Evolutionary conservation across 805 yeast species (phyloP), one percentile per base, ranked within the genome.

Genomic region (Candida tallmaniae): DNA sequence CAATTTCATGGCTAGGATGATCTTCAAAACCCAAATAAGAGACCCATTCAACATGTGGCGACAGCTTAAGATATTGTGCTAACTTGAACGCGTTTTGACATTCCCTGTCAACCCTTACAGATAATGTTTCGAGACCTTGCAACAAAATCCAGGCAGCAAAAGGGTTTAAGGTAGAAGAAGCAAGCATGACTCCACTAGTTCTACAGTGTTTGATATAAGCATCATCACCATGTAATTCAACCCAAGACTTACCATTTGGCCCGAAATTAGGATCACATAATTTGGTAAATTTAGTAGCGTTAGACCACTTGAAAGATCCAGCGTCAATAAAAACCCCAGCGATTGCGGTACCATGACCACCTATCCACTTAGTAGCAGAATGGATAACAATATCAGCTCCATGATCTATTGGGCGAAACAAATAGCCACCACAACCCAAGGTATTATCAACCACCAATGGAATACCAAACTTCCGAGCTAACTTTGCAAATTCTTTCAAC

Each of bases 211-310:
- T 80, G 50, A 84, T 80, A 62, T 69, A 88, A 5, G 95, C 95
- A 23, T 31, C 31, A 41, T 77, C 74, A 31, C 94, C 95, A 68
- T 25, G 94, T 84, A 73, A 81, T 84, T 55, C 85, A 69, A 54
- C 94, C 94, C 56, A 94, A 73, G 72, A 90, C 87, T 60, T 83
- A 76, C 94, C 94, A 85, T 26, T 85, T 73, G 64, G 83, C 42
- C 95, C 95, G 58, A 85, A 86, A 34, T 94, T 83, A 18, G 94
- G 83, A 23, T 93, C 86, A 45, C 95, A 94, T 59, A 85, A 68
- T 68, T 83, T 85, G 39, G 82, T 70, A 60, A 80, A 70, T 52
- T 70, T 68, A 48, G 77, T 76, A 62, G 75, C 75, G 29, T 54
- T 66, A 35, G 73, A 76, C 49, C 62, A 58, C 68, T 77, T 81